phyloP scores from a whole-genome alignment of 1,139 yeast species.

The Lodderomyces elongisporus region DNA sequence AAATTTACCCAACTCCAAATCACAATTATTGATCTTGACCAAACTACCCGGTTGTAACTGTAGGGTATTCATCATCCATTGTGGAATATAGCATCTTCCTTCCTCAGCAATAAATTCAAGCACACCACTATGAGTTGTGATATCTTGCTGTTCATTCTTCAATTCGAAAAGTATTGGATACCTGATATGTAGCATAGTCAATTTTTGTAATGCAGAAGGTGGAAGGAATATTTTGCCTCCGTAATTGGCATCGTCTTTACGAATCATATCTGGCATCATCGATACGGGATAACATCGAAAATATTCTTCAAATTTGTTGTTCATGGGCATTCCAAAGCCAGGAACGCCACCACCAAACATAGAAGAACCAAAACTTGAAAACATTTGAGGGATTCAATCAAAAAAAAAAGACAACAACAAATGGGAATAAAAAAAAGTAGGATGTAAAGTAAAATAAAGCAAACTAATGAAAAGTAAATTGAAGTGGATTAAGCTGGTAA shows the following conservation, averaged over 20 bases:
- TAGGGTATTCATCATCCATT: slow-evolving; percentile 92
- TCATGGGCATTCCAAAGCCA: slow-evolving; percentile 24
- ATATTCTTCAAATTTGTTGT: slow-evolving; percentile 60
- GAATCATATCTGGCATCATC: slow-evolving; percentile 79
- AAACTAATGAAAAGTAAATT: background rate
- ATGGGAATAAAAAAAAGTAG: too few species aligned
- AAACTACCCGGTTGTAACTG: slow-evolving; percentile 73
- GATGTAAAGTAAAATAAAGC: too few species aligned
- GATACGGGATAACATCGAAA: slow-evolving; percentile 89
- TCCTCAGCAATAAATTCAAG: slow-evolving; percentile 96
- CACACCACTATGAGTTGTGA: slow-evolving; percentile 84
- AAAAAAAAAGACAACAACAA: too few species aligned
- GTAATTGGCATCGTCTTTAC: slow-evolving; percentile 79
- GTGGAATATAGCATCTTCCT: slow-evolving; percentile 91
- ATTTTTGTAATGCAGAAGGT: slow-evolving; percentile 82
- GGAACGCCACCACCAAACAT: slow-evolving; percentile 33
- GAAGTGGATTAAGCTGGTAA: too few species aligned
- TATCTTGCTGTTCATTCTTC: slow-evolving; percentile 56
- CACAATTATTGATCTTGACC: slow-evolving; percentile 68
- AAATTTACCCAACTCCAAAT: slow-evolving; percentile 78
- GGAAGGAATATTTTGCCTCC: slow-evolving; percentile 98
- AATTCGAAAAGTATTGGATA: slow-evolving; percentile 94
- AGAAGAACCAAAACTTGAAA: slow-evolving; percentile 41
- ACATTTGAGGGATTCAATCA: too few species aligned
- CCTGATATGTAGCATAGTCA: slow-evolving; percentile 80